phyloP scores from a whole-genome alignment of 306 rosid species.

The Lagenaria siceraria region DNA sequence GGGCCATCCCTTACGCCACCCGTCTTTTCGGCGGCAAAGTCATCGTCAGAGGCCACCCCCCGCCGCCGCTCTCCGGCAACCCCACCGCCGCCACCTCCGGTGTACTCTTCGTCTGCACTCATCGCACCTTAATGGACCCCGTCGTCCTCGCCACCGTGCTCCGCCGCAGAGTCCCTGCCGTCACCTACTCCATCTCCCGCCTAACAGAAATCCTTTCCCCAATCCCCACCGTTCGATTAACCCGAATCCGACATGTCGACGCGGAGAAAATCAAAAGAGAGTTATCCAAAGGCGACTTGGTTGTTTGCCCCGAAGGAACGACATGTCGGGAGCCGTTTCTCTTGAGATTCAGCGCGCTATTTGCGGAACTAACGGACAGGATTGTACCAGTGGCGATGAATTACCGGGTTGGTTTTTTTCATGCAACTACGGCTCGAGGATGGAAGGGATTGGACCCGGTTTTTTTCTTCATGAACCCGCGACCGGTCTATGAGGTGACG shows the following conservation, averaged over 20 bases:
- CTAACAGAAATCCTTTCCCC: slow-evolving; percentile 73
- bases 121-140: slow-evolving; percentile 89
- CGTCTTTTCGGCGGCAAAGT: slow-evolving; percentile 44
- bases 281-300: slow-evolving; percentile 58
- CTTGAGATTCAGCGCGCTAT: slow-evolving; percentile 59
- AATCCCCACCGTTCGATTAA: slow-evolving; percentile 66
- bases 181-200: slow-evolving; percentile 81
- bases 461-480: slow-evolving; percentile 93
- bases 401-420: slow-evolving; percentile 82
- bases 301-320: slow-evolving; percentile 91
- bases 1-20: slow-evolving; percentile 33
- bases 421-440: slow-evolving; percentile 87
- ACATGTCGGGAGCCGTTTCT: slow-evolving; percentile 96
- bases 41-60: slow-evolving; percentile 63
- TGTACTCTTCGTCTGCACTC: slow-evolving; percentile 86
- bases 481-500: slow-evolving; percentile 82
- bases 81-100: slow-evolving; percentile 40
- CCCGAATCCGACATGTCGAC: slow-evolving; percentile 51
- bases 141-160: slow-evolving; percentile 66
- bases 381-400: slow-evolving; percentile 99
- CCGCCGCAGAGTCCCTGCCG: slow-evolving; percentile 56
- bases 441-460: slow-evolving; percentile 80
- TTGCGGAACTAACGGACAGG: slow-evolving; percentile 71
- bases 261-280: slow-evolving; percentile 49
- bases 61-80: slow-evolving; percentile 18